A percentile compares a stretch with the other conserved stretches of the same genome.
phyloP scores from a whole-genome alignment of 768 basidiomycete species.

The Boletellus emodensis region DNA sequence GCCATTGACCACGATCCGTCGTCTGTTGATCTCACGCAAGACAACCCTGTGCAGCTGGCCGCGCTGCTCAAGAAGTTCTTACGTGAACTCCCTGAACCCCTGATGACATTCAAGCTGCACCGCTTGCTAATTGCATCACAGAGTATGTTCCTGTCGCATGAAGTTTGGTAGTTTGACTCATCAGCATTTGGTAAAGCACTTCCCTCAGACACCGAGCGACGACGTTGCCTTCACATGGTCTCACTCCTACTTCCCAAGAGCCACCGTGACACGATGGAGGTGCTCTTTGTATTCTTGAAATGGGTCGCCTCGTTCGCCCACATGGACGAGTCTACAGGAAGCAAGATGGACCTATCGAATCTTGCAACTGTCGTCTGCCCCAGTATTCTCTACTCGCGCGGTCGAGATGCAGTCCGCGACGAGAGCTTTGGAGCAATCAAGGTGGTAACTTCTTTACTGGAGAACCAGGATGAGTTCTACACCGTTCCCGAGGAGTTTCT shows the following conservation, averaged over 20 bases:
- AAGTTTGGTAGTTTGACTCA: slow-evolving; percentile 8
- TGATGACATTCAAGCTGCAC: slow-evolving; percentile 93
- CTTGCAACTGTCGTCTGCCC: slow-evolving; percentile 96
- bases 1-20: slow-evolving; percentile 92
- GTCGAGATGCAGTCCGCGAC: slow-evolving; percentile 81
- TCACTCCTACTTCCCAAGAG: slow-evolving; percentile 85
- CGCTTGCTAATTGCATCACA: slow-evolving; percentile 84
- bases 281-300: slow-evolving; percentile 96
- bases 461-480: slow-evolving; percentile 94
- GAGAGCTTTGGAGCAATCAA: slow-evolving; percentile 89
- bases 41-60: slow-evolving; percentile 96
- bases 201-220: slow-evolving; percentile 70
- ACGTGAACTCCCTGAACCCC: slow-evolving; percentile 91
- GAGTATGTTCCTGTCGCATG: slow-evolving; percentile 48
- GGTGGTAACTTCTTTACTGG: slow-evolving; percentile 81
- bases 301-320: slow-evolving; percentile 99
- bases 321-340: slow-evolving; percentile 94
- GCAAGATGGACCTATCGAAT: slow-evolving; percentile 96
- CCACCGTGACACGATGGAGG: slow-evolving; percentile 97
- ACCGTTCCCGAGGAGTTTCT: slow-evolving; percentile 90
- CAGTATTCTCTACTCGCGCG: slow-evolving; percentile 91
- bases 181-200: slow-evolving; percentile 46
- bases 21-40: slow-evolving; percentile 86
- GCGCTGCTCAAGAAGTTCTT: slow-evolving; percentile 97
- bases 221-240: slow-evolving; percentile 79